A percentile compares a stretch with the other conserved stretches of the same genome.
Conservation (phyloP, 441 rosid species). For the Jatropha multifida region DNA sequence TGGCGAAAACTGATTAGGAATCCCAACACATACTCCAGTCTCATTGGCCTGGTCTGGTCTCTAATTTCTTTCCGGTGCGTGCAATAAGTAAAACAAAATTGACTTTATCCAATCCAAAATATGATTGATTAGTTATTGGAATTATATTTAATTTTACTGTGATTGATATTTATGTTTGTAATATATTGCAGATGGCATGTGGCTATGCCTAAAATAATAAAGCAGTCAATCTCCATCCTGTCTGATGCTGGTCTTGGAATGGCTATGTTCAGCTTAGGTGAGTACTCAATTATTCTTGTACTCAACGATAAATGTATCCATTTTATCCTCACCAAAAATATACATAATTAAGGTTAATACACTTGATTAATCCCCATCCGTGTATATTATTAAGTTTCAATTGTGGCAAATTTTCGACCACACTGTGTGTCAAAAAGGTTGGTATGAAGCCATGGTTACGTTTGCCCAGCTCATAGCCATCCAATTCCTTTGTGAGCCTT, state of each 20-base stretch:
- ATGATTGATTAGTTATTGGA: not conserved
- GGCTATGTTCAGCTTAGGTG: conserved; percentile 99
- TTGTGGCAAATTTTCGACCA: conserved; percentile 22
- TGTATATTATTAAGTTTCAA: not conserved
- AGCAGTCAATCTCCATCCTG: conserved; percentile 89
- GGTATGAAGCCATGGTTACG: conserved; percentile 9
- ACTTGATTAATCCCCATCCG: too few relatives aligned
- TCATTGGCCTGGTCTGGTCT: conserved; percentile 93
- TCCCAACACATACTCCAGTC: conserved; percentile 93
- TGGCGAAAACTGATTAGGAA: conserved; percentile 96
- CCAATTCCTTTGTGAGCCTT: conserved; percentile 20
- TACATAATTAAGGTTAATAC: too few relatives aligned
- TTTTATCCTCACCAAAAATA: too few relatives aligned
- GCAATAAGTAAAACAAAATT: not conserved
- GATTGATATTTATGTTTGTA: conserved; percentile 15
- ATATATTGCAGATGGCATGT: conserved; percentile 70
- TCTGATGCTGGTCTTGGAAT: conserved; percentile 99
- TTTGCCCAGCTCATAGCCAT: conserved; percentile 32
- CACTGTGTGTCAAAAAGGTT: not conserved
- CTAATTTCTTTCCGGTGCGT: conserved; percentile 59
- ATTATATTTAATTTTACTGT: not conserved
- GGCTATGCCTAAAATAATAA: conserved; percentile 80
- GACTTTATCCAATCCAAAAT: not conserved
- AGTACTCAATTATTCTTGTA: conserved; percentile 28
- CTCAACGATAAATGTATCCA: not conserved